Conservation (phyloP, 257 asterid genomes). For the Solanum habrochaites region DNA sequence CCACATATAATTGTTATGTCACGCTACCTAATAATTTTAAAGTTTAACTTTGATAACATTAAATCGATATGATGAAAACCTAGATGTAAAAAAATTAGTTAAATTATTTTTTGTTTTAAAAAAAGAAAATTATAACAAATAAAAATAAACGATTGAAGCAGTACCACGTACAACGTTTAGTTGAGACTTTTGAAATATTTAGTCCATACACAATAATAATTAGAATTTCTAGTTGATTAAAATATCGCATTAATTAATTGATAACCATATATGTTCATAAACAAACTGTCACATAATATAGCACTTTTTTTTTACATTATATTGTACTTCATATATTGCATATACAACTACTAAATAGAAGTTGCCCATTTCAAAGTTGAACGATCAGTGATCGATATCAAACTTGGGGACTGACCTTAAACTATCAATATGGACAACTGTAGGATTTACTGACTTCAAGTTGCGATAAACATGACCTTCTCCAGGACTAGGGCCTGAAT, state of each 20-base stretch:
- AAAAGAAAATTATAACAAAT: too few relatives aligned
- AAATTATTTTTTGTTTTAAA: too few relatives aligned
- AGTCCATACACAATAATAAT: background rate
- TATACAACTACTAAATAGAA: background rate
- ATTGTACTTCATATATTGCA: background rate
- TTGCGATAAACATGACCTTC: background rate
- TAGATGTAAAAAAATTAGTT: too few relatives aligned
- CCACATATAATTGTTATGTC: too few relatives aligned
- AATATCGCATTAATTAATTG: background rate
- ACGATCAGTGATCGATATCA: too few relatives aligned
- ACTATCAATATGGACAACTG: background rate
- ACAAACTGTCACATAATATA: background rate
- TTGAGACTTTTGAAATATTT: background rate
- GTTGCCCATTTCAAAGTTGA: background rate
- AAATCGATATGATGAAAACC: too few relatives aligned
- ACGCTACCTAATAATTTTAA: too few relatives aligned
- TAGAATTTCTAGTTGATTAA: background rate
- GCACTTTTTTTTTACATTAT: too few relatives aligned
- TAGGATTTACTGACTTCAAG: too few relatives aligned
- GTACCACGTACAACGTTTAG: background rate
- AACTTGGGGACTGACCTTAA: too few relatives aligned
- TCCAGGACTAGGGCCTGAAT: background rate
- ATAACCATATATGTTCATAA: background rate
- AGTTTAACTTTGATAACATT: too few relatives aligned
- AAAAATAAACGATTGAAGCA: rapidly evolving